Percentiles rank a stretch among this genome's conserved stretches.
Conservation (phyloP, 495 filamentous ascomycete species). For the Aspergillus nidulans region DNA sequence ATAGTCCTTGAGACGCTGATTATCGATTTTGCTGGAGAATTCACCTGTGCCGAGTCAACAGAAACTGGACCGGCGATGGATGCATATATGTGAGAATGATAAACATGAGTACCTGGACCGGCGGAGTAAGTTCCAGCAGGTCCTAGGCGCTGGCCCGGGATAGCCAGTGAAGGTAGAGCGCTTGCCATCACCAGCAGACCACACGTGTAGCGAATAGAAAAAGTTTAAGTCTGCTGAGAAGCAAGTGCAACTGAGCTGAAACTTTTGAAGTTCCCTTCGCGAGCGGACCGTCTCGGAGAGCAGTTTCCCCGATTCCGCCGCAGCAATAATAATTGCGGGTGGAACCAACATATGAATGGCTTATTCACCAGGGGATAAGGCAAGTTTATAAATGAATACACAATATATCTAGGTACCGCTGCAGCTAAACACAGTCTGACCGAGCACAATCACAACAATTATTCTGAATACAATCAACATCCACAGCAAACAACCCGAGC, state of each 20-base stretch:
- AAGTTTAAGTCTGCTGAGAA: neutral
- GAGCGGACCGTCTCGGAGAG: conserved; percentile 2
- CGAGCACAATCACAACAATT: conserved; percentile 32
- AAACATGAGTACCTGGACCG: conserved; percentile 79
- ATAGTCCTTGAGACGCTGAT: conserved; percentile 45
- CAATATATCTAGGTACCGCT: conserved; percentile 18
- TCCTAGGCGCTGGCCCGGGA: conserved; percentile 77
- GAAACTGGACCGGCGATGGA: conserved; percentile 62
- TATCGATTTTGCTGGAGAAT: conserved; percentile 52
- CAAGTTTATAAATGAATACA: conserved; percentile 2
- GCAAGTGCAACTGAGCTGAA: neutral
- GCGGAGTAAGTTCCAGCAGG: conserved; percentile 57
- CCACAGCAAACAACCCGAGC: conserved; percentile 16
- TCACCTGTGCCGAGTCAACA: conserved; percentile 42
- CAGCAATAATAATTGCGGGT: neutral
- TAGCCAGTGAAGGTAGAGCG: conserved; percentile 32
- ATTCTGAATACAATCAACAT: conserved; percentile 28
- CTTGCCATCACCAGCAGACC: conserved; percentile 23
- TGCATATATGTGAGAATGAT: conserved; percentile 65
- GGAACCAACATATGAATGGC: no score
- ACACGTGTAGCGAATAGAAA: neutral
- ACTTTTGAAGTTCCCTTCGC: conserved; percentile 3
- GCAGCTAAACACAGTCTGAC: conserved; percentile 29
- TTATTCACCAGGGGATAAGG: neutral
- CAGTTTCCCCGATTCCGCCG: conserved; percentile 1